Evolutionary conservation across 2,329 filamentous ascomycete genomes (phyloP).

Genomic region (Cladophialophora chaetospira): DNA sequence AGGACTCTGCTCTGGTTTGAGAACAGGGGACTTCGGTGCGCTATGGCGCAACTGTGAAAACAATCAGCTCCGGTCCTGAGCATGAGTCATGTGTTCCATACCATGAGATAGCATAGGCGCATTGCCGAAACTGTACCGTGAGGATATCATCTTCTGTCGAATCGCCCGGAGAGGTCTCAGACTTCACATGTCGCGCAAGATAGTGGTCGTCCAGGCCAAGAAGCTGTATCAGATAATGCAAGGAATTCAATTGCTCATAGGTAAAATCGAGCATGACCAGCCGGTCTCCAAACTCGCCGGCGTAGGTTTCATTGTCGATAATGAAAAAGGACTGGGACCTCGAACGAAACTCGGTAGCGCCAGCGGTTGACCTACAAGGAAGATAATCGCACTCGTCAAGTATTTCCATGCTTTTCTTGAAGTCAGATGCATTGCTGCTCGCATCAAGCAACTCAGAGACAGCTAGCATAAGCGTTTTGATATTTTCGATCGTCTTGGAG

Average conservation of each 20-base stretch:
- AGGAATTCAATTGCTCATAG: constrained; percentile 17
- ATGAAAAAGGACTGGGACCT: constrained; percentile 18
- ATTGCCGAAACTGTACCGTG: constrained; percentile 11
- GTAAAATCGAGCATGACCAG: constrained; percentile 20
- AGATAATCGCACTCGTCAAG: constrained; percentile 13
- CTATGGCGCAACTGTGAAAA: constrained; percentile 21
- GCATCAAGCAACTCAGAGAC: constrained; percentile 8
- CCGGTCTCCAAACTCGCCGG: constrained; percentile 11
- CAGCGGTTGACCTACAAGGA: constrained; percentile 12
- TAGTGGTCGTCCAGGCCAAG: constrained; percentile 21
- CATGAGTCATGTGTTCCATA: constrained; percentile 8
- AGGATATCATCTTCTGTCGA: constrained; percentile 11
- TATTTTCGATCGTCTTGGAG: constrained; percentile 8
- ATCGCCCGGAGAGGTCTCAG: constrained; percentile 6
- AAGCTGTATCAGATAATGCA: constrained; percentile 19
- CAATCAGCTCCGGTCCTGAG: constrained; percentile 2
- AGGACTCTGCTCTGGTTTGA: constrained; percentile 12
- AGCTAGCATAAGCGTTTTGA: constrained; percentile 19
- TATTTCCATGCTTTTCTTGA: constrained; percentile 16
- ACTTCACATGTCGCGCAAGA: constrained; percentile 13
- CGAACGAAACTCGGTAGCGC: constrained; percentile 9
- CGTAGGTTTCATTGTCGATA: constrained; percentile 17
- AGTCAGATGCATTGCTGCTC: constrained; percentile 7
- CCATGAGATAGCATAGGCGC: constrained; percentile 26
- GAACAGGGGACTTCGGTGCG: constrained; percentile 20